Evolutionary conservation across 1,284 basidiomycete species (phyloP).

Genomic region (Testicularia cyperi): DNA sequence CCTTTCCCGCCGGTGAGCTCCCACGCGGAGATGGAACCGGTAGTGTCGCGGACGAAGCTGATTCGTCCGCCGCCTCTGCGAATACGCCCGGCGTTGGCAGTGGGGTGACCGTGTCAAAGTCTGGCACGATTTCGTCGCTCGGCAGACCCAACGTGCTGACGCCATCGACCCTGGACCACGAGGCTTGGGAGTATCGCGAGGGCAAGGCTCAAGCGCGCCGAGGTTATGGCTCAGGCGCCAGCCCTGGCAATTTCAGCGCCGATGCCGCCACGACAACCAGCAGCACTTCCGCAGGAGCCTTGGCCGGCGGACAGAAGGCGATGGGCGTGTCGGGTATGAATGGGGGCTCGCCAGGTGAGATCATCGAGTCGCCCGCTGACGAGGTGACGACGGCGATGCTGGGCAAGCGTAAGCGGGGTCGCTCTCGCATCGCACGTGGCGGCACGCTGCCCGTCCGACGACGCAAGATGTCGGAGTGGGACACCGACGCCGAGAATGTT

Average conservation of each 20-base stretch:
- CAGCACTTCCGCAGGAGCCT: slow-evolving; percentile 24
- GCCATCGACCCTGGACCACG: slow-evolving; percentile 38
- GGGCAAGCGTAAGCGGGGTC: slow-evolving; percentile 36
- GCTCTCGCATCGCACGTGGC: slow-evolving; percentile 25
- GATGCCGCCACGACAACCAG: slow-evolving; percentile 28
- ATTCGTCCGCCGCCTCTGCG: slow-evolving; percentile 3
- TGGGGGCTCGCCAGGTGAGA: slow-evolving; percentile 25
- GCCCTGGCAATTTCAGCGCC: slow-evolving; percentile 24
- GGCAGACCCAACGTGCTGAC: slow-evolving; percentile 22
- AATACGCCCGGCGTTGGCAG: slow-evolving; percentile 6
- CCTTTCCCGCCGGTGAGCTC: slow-evolving; percentile 30
- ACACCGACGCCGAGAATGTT: slow-evolving; percentile 35
- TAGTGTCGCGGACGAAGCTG: slow-evolving; percentile 9
- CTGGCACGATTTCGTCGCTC: slow-evolving; percentile 7
- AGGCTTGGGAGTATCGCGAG: slow-evolving; percentile 47
- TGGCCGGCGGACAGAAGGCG: slow-evolving; percentile 13
- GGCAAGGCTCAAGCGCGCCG: slow-evolving; percentile 39
- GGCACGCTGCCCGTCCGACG: slow-evolving; percentile 18
- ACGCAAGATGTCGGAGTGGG: slow-evolving; percentile 27
- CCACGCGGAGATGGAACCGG: slow-evolving; percentile 13
- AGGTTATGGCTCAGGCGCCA: slow-evolving; percentile 28
- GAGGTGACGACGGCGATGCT: slow-evolving; percentile 32
- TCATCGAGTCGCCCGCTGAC: slow-evolving; percentile 33
- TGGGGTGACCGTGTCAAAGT: slow-evolving; percentile 4
- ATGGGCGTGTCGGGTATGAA: slow-evolving; percentile 10